A percentile compares a stretch with the other conserved stretches of the same genome.
Evolutionary conservation across 176 grass and related monocot species (phyloP).

Genomic region (Panicum miliaceum): DNA sequence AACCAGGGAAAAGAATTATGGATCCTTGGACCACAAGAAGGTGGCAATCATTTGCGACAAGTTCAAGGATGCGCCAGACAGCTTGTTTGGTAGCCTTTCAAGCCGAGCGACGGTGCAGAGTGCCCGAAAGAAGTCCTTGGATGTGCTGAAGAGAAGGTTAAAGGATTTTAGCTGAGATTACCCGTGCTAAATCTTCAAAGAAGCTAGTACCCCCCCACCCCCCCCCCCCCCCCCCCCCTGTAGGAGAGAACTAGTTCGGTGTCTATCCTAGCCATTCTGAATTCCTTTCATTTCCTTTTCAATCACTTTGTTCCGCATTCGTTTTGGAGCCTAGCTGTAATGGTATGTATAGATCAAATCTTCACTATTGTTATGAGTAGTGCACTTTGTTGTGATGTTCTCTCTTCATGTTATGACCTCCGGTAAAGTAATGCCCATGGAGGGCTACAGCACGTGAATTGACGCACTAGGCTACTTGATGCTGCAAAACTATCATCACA

Average conservation of each 20-base stretch:
- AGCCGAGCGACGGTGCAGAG: conserved; percentile 64
- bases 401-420: not conserved
- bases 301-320: not conserved
- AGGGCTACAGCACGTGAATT: not conserved
- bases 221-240: not conserved
- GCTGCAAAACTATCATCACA: conserved; percentile 43
- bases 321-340: not conserved
- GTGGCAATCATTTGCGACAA: conserved; percentile 80
- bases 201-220: not conserved
- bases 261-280: not conserved
- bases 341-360: conserved; percentile 20
- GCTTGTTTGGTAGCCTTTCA: conserved; percentile 86
- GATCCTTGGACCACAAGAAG: conserved; percentile 79
- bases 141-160: conserved; percentile 85
- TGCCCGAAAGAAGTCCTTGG: conserved; percentile 89
- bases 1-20: conserved; percentile 75
- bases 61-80: conserved; percentile 82
- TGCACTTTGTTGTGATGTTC: not conserved
- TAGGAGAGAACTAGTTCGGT: not conserved
- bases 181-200: conserved; percentile 13
- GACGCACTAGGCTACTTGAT: not conserved
- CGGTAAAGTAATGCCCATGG: not conserved
- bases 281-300: not conserved
- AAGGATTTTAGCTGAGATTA: conserved; percentile 87
- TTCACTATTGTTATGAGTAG: not conserved